Base-by-base conservation (phyloP, 345 rosid genomes). In the Salix koriyanagi region DNA sequence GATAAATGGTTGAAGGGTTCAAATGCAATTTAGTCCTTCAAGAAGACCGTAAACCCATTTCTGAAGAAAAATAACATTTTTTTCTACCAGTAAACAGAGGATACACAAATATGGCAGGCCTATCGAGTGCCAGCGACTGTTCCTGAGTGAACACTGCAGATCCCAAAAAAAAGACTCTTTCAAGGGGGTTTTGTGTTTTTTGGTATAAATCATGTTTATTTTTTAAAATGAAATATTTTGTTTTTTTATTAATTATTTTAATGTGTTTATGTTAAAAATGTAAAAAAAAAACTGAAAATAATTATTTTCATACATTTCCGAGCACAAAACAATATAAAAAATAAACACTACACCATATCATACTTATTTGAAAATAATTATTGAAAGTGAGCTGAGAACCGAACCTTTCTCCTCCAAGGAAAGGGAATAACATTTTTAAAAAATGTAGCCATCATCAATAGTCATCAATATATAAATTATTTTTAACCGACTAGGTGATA, bases 111-210 rank as follows among this genome's bases (percentile, higher is more conserved):
- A 56, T 21, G 62, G 90, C 91, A 93, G 80, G 97, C 97, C 85
- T 95, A 97, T 42, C 97, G 93, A 83, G 98, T 97, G 23, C 99
- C 96, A 15, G 96, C 98, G 69, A 95, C 97, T n/a, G 99, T 93
- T 75, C 98, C 98, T 54, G 99, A 93, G 81, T 91, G 93, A 75
- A 91, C 85, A 6, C 98, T 93, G 92, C 80, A 61, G 77, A 52
- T 80, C 56, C 56, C 75, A 78, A 65, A 74, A 39, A 42, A 14
- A 21, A 30, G 18, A 18, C n/a, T 30, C 32, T 30, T 30, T 30
- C 32, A 30, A 30, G 32, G 32, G 32, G 0, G 2, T 2, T 30
- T 30, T 30, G 32, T 30, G 32, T 30, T 30, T 30, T 30, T 30
- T 30, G 32, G 32, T 30, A 30, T 30, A 30, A 30, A 30, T 30